Evolutionary conservation across 768 basidiomycete genomes (phyloP), one percentile per base, ranked within the genome.

Genomic region (Russula sp.): DNA sequence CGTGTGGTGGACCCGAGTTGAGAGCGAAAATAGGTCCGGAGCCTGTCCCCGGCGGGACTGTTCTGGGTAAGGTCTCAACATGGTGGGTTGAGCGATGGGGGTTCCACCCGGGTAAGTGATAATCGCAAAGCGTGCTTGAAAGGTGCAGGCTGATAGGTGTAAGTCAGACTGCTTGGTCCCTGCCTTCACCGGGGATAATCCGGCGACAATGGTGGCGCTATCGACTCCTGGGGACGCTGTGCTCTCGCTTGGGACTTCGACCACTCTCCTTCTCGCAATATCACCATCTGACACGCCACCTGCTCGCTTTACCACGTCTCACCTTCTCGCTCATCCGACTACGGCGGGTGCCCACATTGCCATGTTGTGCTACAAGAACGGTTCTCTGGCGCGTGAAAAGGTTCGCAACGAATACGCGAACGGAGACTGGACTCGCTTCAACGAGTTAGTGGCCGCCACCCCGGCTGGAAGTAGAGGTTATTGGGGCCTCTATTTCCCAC

Each of bases 351-450:
- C 81, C 1, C 85, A 88, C 69, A 92, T 94, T 69, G 88, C 85
- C 36, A 96, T 96, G 92, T 81, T 95, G 10, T 93, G 91, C 72
- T 93, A 93, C 76, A 94, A 93, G 73, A 90, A 93, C 67, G 90
- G 90, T 22, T 87, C 89, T 0, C 79, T 93, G 9, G 86, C 89
- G 1, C 82, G 93, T 47, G 87, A 93, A 69, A 80, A 86, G 65
- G 79, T 94, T 18, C 83, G 88, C 10, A 81, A 93, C 69, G 75
- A 73, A 49, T 83, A 86, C 69, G 83, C 83, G 50, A 72, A 77
- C 48, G 71, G 77, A 7, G 74, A 83, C 61, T 95, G 92, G 91
- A 73, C 73, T 36, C 74, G 71, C 38, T 95, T 88, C 77, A 91
- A 91, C 72, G 71, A 80, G 57, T 75, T 85, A 22, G 81, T 91